A percentile compares a stretch with the other conserved stretches of the same genome.
Conservation (phyloP, 2,329 filamentous ascomycete genomes). For the Ilyonectria sp. region DNA sequence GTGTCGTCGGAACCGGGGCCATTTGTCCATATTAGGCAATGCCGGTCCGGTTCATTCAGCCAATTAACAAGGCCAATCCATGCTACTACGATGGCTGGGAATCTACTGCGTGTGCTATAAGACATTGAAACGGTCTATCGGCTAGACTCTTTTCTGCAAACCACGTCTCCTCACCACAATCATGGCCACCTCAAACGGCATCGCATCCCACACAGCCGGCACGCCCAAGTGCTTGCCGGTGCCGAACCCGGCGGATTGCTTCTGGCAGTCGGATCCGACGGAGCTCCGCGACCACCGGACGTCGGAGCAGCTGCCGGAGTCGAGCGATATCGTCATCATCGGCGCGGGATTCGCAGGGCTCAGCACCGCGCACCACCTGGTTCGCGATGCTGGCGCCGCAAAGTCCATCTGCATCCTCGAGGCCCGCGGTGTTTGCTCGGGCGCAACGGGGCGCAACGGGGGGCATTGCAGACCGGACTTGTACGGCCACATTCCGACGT, state of each 20-base stretch:
- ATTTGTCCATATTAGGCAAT: background rate
- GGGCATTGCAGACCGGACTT: background rate
- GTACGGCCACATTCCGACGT: background rate
- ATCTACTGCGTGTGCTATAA: background rate
- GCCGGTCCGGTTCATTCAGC: background rate
- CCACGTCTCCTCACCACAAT: background rate
- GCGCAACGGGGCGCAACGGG: background rate
- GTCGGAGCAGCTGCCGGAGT: background rate
- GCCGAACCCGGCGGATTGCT: slow-evolving; percentile 1
- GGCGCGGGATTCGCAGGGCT: background rate
- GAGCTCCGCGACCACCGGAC: background rate
- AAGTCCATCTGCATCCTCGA: slow-evolving; percentile 3
- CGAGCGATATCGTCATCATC: background rate
- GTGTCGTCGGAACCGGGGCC: background rate
- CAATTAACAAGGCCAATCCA: background rate
- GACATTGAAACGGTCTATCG: background rate
- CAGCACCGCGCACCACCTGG: background rate
- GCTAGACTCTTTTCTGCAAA: background rate
- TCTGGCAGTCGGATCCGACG: background rate
- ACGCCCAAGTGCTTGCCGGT: background rate
- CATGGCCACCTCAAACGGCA: background rate
- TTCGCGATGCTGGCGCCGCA: background rate
- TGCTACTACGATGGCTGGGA: background rate
- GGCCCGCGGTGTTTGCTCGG: background rate
- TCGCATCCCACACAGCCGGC: background rate